These are phyloP conservation scores for Mariannaea elegans DNA, from an alignment of 2,329 filamentous ascomycete species.

Conservation along the genomic window DNA sequence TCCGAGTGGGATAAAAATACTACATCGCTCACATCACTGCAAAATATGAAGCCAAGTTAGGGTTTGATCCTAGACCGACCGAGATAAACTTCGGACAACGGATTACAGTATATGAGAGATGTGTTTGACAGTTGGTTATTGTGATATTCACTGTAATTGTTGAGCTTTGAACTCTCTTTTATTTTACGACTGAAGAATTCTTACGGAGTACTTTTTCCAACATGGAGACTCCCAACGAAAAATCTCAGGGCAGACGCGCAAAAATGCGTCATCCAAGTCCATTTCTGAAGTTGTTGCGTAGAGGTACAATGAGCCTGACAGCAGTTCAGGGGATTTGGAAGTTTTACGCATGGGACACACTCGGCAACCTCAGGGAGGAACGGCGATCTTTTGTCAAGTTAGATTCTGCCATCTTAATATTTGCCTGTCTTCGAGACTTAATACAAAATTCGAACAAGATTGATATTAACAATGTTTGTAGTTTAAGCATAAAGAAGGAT, in stretches of 20 bases:
- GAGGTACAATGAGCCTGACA: constrained; percentile 20
- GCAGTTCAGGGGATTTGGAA: constrained; percentile 47
- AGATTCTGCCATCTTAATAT: constrained; percentile 50
- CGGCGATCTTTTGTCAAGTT: constrained; percentile 53
- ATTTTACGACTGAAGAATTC: neutral
- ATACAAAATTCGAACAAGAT: constrained; percentile 50
- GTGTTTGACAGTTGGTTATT: neutral
- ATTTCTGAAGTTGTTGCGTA: constrained; percentile 12
- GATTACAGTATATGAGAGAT: neutral
- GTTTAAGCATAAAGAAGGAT: constrained; percentile 60
- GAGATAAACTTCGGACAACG: neutral
- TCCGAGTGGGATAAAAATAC: constrained; percentile 2
- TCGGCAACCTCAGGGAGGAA: constrained; percentile 54
- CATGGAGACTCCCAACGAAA: constrained; percentile 18
- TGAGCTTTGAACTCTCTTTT: neutral
- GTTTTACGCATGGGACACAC: constrained; percentile 59
- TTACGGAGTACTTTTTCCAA: neutral
- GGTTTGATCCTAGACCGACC: neutral
- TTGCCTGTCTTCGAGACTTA: constrained; percentile 49
- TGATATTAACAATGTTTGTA: constrained; percentile 50
- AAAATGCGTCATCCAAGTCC: constrained; percentile 21
- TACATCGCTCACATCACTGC: constrained; percentile 19
- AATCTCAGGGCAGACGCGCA: neutral
- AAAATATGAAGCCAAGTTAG: neutral
- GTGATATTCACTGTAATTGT: neutral